Percentiles rank a stretch among this genome's conserved stretches.
Conservation (phyloP, 2,329 filamentous ascomycete species). For the Fusarium sp. region DNA sequence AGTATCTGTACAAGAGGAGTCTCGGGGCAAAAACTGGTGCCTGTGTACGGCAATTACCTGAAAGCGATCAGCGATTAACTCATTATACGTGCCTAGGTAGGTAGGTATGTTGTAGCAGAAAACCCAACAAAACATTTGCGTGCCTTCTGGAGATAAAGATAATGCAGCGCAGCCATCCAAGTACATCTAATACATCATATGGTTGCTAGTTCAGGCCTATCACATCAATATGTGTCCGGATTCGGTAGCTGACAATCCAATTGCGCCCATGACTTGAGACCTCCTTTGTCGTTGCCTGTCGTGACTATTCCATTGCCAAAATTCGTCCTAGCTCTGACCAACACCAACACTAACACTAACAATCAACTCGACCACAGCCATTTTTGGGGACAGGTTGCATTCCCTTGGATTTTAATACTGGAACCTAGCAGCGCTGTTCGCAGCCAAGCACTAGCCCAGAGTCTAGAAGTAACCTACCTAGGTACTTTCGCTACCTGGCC, state of each 20-base stretch:
- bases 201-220: constrained; percentile 10
- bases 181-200: constrained; percentile 15
- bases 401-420: constrained; percentile 35
- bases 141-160: neutral
- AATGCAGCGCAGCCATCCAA: constrained; percentile 5
- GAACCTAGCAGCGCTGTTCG: constrained; percentile 24
- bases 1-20: neutral
- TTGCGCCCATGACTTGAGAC: constrained; percentile 11
- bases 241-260: constrained; percentile 20
- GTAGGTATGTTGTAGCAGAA: neutral
- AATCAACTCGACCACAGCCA: constrained; percentile 29
- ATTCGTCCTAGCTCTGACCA: constrained; percentile 15
- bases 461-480: neutral
- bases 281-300: constrained; percentile 36
- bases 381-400: constrained; percentile 45
- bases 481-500: constrained; percentile 29
- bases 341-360: too few relatives aligned
- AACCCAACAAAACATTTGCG: neutral
- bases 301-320: neutral
- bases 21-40: neutral
- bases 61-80: constrained; percentile 22
- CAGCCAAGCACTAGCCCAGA: constrained; percentile 8
- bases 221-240: constrained; percentile 22
- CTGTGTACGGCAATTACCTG: neutral
- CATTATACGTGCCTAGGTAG: too few relatives aligned